Evolutionary conservation across 257 asterid species (phyloP), one percentile per base, ranked within the genome.

Genomic region (Sherardia arvensis): DNA sequence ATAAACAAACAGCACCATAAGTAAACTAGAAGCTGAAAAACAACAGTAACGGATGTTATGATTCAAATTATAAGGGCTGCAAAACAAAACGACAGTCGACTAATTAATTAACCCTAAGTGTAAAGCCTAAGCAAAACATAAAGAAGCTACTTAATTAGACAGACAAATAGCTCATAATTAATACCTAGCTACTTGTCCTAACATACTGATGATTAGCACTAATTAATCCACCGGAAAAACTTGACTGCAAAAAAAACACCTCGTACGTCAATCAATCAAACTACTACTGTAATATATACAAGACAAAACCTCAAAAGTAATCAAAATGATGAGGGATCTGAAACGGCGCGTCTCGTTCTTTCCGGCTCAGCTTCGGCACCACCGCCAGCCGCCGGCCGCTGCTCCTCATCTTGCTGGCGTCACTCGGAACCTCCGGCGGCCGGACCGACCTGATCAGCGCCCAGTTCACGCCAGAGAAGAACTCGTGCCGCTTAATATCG

Each of bases 391-490:
- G 58, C n/a, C n/a, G n/a, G n/a, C n/a, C n/a, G 63, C 53, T 59
- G 48, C 40, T 54, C 51, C 66, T 68, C 49, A 61, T 27, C 63
- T 73, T 76, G 27, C 61, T 62, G 62, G 48, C 34, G 29, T 79
- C 79, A 38, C 25, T 23, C 1, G 84, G 81, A 38, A 79, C 77
- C 32, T 76, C 76, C 23, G 84, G 81, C 54, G 84, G 84, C 59
- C 70, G 66, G n/a, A 76, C 81, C 10, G 80, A 76, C 49, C 84
- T 73, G 69, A 79, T 79, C 77, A 79, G 72, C 51, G 96, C 96
- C 96, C 96, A 88, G 59, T 88, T 88, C 61, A 86, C 88, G 1
- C 88, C 92, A 25, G 77, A 73, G 32, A 88, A 88, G 48, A 88
- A 88, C 22, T 80, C 82, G 29, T 88, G 95, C 48, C 70, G 76